Conservation (phyloP, 441 rosid genomes). For the Erodium trifolium region DNA sequence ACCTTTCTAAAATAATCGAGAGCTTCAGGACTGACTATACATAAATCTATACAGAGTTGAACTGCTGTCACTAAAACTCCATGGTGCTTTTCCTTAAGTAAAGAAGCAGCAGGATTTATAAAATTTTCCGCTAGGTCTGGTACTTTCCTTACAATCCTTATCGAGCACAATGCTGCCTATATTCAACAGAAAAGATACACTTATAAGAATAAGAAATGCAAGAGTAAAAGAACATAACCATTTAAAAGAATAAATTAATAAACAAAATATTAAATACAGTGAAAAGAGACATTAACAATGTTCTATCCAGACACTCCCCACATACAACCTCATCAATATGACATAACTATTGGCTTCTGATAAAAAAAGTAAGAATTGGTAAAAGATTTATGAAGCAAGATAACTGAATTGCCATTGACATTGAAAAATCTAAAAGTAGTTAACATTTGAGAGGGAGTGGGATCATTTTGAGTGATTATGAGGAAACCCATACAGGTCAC, state of each 20-base stretch:
- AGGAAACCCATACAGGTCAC: neutral
- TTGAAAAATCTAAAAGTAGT: neutral
- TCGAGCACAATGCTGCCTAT: slow-evolving; percentile 94
- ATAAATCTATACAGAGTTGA: slow-evolving; percentile 90
- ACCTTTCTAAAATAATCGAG: slow-evolving; percentile 86
- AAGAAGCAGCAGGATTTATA: slow-evolving; percentile 70
- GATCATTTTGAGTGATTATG: slow-evolving; percentile 6
- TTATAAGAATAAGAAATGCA: slow-evolving; percentile 16
- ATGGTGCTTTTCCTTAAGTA: slow-evolving; percentile 97
- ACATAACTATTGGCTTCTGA: neutral
- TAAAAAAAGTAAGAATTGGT: neutral
- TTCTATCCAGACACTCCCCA: neutral
- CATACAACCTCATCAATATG: neutral
- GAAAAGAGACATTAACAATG: neutral
- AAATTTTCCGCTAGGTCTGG: slow-evolving; percentile 98
- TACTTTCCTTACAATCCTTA: slow-evolving; percentile 89
- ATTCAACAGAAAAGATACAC: slow-evolving; percentile 23
- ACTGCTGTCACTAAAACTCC: slow-evolving; percentile 91
- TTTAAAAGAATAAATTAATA: neutral
- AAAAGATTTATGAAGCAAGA: neutral
- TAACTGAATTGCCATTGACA: neutral
- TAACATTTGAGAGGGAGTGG: neutral
- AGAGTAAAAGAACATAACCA: slow-evolving; percentile 3
- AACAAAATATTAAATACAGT: neutral
- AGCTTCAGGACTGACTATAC: slow-evolving; percentile 82